Base-by-base conservation (phyloP, 164 flowering plant genomes). In the Saururus chinensis region DNA sequence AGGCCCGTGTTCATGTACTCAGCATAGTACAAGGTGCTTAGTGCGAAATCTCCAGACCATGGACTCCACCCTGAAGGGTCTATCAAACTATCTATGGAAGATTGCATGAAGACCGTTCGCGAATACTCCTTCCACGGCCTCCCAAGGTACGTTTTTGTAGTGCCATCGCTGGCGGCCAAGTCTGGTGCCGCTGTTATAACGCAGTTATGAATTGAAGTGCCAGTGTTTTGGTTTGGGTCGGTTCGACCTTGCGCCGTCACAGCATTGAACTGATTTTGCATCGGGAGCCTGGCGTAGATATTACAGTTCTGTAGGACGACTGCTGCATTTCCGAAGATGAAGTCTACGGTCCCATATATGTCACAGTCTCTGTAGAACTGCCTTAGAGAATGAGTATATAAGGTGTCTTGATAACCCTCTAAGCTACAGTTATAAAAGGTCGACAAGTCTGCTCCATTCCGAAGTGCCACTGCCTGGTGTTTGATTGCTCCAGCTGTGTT, bases 401-500 rank as follows among this genome's bases (percentile, higher is more conserved):
- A 62, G 13, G 81, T 73, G 66, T 75, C 81, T 48, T 78, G 81
- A 60, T 78, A 78, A 1, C 70, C 82, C 42, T 75, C 77, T 22
- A 78, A 75, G 51, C 79, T 74, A 58, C 82, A 76, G 4, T 64
- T 67, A 65, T 71, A 74, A 72, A 79, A 79, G 14, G 80, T 56
- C 0, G 85, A 79, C 4, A 80, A 21, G 61, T 86, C 92, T 0
- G 87, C 92, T 0, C 85, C 83, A 52, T 70, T 81, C 59, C 92
- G 68, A 7, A 84, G 64, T 11, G 89, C 87, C 4, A 86, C 92
- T 2, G 92, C 92, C 60, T 86, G 92, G 60, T 73, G 74, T 63
- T 82, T 84, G 57, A 56, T 59, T 17, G 87, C 74, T 1, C 92
- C 92, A 21, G 92, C 92, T 0, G 89, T 86, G 79, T 86, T 86